Conservation (phyloP, 2,329 filamentous ascomycete species). For the Cladosporium sphaerospermum region DNA sequence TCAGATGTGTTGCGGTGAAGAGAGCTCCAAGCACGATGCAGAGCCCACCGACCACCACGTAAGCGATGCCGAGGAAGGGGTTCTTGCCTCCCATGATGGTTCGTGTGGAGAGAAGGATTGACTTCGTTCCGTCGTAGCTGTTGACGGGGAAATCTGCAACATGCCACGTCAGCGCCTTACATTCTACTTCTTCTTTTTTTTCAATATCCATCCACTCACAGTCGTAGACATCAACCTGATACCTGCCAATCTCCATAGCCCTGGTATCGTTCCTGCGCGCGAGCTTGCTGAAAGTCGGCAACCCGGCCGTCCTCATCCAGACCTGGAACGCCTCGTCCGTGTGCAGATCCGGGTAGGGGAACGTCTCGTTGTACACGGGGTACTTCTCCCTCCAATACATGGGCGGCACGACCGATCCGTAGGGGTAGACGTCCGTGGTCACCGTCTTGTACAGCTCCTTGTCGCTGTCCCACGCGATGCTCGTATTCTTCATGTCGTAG, state of each 20-base stretch:
- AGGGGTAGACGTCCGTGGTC: constrained; percentile 53
- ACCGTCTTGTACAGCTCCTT: constrained; percentile 64
- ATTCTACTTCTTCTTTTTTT: too few relatives aligned
- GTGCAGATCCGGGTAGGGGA: constrained; percentile 65
- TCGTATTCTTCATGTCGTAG: constrained; percentile 70
- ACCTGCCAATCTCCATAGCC: constrained; percentile 63
- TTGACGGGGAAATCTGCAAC: constrained; percentile 69
- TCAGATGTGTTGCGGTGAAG: constrained; percentile 84
- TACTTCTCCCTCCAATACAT: constrained; percentile 76
- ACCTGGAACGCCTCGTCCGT: constrained; percentile 84
- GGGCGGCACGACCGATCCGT: constrained; percentile 65
- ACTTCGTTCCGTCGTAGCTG: constrained; percentile 79
- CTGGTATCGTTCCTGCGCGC: constrained; percentile 72
- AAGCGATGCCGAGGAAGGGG: constrained; percentile 91
- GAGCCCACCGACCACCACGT: constrained; percentile 86
- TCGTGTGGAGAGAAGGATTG: constrained; percentile 78
- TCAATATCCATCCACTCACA: constrained; percentile 52
- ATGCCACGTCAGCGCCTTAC: not conserved
- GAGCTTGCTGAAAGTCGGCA: constrained; percentile 92
- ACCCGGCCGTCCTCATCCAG: constrained; percentile 95
- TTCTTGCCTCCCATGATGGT: constrained; percentile 95
- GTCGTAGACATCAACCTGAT: constrained; percentile 69
- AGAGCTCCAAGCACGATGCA: constrained; percentile 83
- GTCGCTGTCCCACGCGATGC: constrained; percentile 85
- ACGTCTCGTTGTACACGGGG: constrained; percentile 62